These are phyloP conservation scores for Fusarium brachygibbosum DNA, from an alignment of 2,329 filamentous ascomycete species.

Conservation along the genomic window DNA sequence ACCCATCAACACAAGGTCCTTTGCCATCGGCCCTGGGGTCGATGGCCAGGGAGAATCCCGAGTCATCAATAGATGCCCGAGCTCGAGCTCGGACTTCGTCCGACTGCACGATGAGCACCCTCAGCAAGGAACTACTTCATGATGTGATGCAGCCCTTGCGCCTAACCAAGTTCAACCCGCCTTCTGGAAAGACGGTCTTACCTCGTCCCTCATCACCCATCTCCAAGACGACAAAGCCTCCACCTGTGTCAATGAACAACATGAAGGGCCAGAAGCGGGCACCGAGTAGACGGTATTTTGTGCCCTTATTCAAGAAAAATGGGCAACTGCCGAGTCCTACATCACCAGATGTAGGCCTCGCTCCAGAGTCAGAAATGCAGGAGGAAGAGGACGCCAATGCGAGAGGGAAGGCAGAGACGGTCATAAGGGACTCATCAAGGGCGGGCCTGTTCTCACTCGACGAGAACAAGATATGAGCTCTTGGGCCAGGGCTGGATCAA, in stretches of 20 bases:
- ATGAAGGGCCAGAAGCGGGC: constrained; percentile 4
- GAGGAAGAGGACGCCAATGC: not conserved
- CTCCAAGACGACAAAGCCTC: constrained; percentile 6
- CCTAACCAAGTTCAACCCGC: constrained; percentile 15
- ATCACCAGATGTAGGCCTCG: constrained; percentile 17
- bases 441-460: constrained; percentile 32
- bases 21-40: not conserved
- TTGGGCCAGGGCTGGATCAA: not conserved
- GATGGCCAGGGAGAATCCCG: not conserved
- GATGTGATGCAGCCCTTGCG: constrained; percentile 41
- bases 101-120: constrained; percentile 43
- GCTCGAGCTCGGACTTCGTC: constrained; percentile 15
- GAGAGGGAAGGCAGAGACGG: constrained; percentile 6
- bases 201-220: constrained; percentile 1
- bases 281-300: constrained; percentile 39
- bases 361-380: not conserved
- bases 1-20: not conserved
- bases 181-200: not conserved
- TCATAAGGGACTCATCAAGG: constrained; percentile 29
- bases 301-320: constrained; percentile 33
- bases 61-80: not conserved
- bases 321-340: constrained; percentile 33
- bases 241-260: not conserved
- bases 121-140: constrained; percentile 38
- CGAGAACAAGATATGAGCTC: constrained; percentile 37